Base-by-base conservation (phyloP, 192 early-diverging fungal species). In the Dispira simplex region DNA sequence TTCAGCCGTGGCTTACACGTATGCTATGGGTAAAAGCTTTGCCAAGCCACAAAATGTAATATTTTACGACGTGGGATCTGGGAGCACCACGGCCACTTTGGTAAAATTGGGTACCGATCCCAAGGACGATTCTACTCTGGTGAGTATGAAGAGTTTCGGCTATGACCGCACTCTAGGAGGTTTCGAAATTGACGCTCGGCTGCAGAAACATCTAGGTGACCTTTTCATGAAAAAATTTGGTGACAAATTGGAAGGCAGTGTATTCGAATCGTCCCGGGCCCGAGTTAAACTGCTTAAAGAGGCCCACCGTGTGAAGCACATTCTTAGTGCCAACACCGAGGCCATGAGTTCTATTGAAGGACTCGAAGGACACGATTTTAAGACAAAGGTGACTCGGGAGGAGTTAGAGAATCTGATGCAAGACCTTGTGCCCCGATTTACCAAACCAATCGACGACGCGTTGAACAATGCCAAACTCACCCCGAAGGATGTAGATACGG, bases 51-150 rank as follows among this genome's bases (percentile, higher is more conserved):
- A 85, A 63, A 77, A 85, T 68, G 91, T 97, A 65, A 71, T 99
- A 58, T 95, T 97, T 68, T 97, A 90, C 73, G 97, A 99, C 74
- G 92, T 96, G 90, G 97, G 97, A 1, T 95, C 97, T 12, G 90
- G 93, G 27, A 88, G 84, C 65, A 97, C 97, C 1, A 83, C 81
- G n/a, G 93, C 88, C 23, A 87, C 91, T 8, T 78, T 99, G 18
- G 90, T 88, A 1, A 78, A 77, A 45, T 95, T 97, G 71, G 77
- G 81, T 10, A 63, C 73, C n/a, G 65, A 75, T 27, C 51, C 63
- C 26, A 85, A 85, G 71, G 82, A 68, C 77, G 83, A 70, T 68
- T 63, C 64, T 65, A 83, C 74, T 71, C 79, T 88, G 55, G 70
- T 99, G 59, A 86, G 88, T 60, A 86, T 97, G 46, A 80, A 87